These are phyloP conservation scores for Fusarium aywerte DNA, from an alignment of 2,329 filamentous ascomycete genomes.

Conservation along the genomic window DNA sequence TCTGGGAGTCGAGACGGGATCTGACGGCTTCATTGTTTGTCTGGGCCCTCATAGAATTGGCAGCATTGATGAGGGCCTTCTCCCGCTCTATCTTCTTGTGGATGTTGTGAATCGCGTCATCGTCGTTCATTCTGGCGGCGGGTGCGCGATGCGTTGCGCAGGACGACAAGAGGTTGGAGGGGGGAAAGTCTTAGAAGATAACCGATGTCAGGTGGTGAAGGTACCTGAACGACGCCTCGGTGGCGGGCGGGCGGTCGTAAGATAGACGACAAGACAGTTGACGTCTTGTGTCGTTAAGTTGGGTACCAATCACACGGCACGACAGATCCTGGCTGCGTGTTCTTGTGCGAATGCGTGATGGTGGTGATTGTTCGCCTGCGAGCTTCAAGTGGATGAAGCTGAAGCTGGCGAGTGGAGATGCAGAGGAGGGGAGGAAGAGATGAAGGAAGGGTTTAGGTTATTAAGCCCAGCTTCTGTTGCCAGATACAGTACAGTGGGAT, in stretches of 20 bases:
- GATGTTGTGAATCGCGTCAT: conserved; percentile 79
- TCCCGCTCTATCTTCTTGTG: conserved; percentile 98
- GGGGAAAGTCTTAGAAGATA: conserved; percentile 20
- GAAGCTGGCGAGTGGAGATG: conserved; percentile 35
- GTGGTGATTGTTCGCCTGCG: conserved; percentile 22
- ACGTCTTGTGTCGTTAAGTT: conserved; percentile 30
- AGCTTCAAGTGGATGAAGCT: conserved; percentile 32
- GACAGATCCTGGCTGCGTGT: conserved; percentile 20
- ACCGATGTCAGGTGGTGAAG: conserved; percentile 32
- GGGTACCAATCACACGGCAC: conserved; percentile 17
- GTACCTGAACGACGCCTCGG: conserved; percentile 25
- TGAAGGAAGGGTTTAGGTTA: conserved; percentile 34
- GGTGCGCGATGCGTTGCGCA: conserved; percentile 55
- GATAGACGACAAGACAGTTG: conserved; percentile 27
- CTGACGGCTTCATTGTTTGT: conserved; percentile 93
- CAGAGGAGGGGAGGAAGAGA: conserved; percentile 32
- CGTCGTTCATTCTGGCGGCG: conserved; percentile 68
- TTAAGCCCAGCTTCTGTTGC: conserved; percentile 28
- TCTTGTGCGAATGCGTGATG: conserved; percentile 17
- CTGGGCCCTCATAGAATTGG: conserved; percentile 93
- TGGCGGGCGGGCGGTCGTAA: conserved; percentile 23
- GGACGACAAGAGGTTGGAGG: conserved; percentile 43
- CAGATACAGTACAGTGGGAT: conserved; percentile 13
- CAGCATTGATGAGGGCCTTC: conserved; percentile 92
- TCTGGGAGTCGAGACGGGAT: conserved; percentile 90